Evolutionary conservation across 202 grass and related monocot genomes (phyloP).

Genomic region (Sporobolus alterniflorus): DNA sequence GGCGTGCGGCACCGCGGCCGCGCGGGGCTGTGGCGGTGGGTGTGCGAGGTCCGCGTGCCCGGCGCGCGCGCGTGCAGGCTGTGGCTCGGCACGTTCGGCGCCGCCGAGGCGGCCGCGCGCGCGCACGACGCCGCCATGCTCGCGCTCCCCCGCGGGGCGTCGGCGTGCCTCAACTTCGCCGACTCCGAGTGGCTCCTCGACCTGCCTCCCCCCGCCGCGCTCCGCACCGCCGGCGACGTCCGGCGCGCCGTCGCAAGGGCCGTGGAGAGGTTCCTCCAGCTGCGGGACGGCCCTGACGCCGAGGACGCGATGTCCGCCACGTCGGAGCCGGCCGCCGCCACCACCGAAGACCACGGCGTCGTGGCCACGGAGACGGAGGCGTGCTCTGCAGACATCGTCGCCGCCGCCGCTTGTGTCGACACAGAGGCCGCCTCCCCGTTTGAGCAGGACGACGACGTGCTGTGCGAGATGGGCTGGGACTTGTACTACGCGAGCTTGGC

Average conservation of each 20-base stretch:
- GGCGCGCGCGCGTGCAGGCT: too few relatives aligned
- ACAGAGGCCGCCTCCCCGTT: constrained; percentile 17
- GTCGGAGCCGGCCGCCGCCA: not conserved
- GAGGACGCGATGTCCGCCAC: constrained; percentile 26
- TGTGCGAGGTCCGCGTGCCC: too few relatives aligned
- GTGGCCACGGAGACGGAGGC: too few relatives aligned
- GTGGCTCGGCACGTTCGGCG: constrained; percentile 57
- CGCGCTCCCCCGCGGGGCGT: constrained; percentile 37
- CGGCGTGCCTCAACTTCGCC: constrained; percentile 54
- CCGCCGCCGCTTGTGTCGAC: too few relatives aligned
- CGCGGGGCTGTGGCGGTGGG: too few relatives aligned
- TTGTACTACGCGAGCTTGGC: constrained; percentile 59
- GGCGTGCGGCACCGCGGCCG: constrained; percentile 76
- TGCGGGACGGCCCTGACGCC: not conserved
- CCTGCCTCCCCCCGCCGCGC: constrained; percentile 13
- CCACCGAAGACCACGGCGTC: too few relatives aligned
- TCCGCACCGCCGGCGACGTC: constrained; percentile 4
- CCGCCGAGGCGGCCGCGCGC: constrained; percentile 55
- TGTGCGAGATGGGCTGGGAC: constrained; percentile 31
- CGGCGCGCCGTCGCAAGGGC: constrained; percentile 24
- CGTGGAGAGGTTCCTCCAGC: not conserved
- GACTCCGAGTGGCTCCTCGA: constrained; percentile 69
- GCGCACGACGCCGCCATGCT: constrained; percentile 70
- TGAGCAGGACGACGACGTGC: constrained; percentile 22
- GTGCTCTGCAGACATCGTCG: too few relatives aligned